Evolutionary conservation across 208 protist species (phyloP), one percentile per base, ranked within the genome.

Genomic region (Leishmania amazonensis): DNA sequence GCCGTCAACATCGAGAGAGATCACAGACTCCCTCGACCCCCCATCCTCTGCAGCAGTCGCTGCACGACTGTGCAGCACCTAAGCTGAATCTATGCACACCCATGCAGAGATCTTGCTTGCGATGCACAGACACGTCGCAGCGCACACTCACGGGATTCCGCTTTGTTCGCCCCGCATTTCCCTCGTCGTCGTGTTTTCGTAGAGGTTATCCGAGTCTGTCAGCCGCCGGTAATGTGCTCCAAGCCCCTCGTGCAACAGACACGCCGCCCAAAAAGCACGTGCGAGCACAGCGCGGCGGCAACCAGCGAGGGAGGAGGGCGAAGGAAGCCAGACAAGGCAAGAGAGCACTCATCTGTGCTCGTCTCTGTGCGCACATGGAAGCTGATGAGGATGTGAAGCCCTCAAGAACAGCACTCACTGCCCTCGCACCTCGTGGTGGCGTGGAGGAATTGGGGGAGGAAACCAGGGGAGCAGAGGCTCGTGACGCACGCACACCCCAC

Each of bases 311-410:
- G 15, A 70, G 64, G 38, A 6, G n/a, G 68, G 68, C 2, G 15
- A 75, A 54, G 42, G 40, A 75, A 80, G 31, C 54, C 17, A 45
- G 53, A 65, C 5, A 76, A 83, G 31, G 68, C 65, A 80, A 58
- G n/a, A 28, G 71, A 80, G 49, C n/a, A 31, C 35, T 57, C 57
- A n/a, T 71, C 67, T 47, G 49, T 31, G 57, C 9, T n/a, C 8
- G 57, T 40, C 35, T 65, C n/a, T 58, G 76, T 35, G 45, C 28
- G 62, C 31, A 68, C 31, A 40, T 9, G 40, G 24, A n/a, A 35
- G 42, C 45, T 9, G 15, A 35, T 42, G 31, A 45, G 24, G 47
- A 8, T 80, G 65, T 45, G 40, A 42, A 9, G 53, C n/a, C n/a
- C 65, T 72, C 45, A 2, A 21, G 31, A 68, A 80, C 35, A n/a